phyloP scores from a whole-genome alignment of 148 eudicot species.

The Linanthus parryae region DNA sequence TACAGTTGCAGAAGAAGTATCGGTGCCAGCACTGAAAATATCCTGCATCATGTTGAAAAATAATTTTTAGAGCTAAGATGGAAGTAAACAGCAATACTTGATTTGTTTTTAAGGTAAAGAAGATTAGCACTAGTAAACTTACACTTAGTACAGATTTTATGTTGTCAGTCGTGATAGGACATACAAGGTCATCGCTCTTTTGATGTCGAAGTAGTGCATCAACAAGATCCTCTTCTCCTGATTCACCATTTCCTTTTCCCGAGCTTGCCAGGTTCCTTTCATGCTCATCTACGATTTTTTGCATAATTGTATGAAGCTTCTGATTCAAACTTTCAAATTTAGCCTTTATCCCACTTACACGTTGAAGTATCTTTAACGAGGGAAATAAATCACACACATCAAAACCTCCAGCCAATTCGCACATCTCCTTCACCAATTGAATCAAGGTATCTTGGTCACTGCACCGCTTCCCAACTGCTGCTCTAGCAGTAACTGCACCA shows the following conservation, averaged over 20 bases:
- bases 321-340: background rate
- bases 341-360: background rate
- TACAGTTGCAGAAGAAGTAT: too few relatives aligned
- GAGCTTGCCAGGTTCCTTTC: background rate
- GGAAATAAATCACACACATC: background rate
- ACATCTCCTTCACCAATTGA: background rate
- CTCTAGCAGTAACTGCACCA: background rate
- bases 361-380: background rate
- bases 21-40: too few relatives aligned
- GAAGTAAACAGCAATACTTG: too few relatives aligned
- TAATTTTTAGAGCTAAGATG: too few relatives aligned
- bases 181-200: background rate
- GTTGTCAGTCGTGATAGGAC: background rate
- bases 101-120: background rate
- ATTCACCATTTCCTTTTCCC: background rate
- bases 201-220: conserved; percentile 1
- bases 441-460: background rate
- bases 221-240: background rate
- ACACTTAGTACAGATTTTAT: background rate
- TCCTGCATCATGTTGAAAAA: too few relatives aligned
- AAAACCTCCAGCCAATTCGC: background rate
- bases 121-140: background rate
- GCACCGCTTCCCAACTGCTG: background rate
- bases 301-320: background rate
- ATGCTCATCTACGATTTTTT: background rate